Conservation (phyloP, 108 stramenopile species). For the Schizochytrium sp. region DNA sequence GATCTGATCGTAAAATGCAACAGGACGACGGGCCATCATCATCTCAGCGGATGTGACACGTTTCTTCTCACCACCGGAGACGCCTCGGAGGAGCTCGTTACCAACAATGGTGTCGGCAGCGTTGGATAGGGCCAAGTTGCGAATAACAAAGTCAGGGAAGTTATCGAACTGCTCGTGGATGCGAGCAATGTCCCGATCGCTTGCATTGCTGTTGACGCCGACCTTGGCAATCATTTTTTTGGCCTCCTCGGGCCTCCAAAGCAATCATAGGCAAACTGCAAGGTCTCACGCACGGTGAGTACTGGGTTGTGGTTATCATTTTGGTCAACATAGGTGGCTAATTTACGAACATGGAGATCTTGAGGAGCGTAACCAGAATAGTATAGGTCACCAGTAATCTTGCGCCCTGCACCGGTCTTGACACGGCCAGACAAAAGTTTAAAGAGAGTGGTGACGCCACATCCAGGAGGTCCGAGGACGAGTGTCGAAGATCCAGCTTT, state of each 20-base stretch:
- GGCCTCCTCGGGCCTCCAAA: slow-evolving; percentile 5
- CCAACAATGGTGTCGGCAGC: slow-evolving; percentile 77
- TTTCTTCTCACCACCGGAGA: slow-evolving; percentile 87
- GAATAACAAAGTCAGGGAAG: slow-evolving; percentile 72
- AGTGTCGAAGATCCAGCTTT: slow-evolving; percentile 8
- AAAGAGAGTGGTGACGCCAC: slow-evolving; percentile 18
- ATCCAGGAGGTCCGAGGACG: slow-evolving; percentile 42
- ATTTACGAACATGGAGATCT: slow-evolving; percentile 20
- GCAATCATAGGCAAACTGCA: slow-evolving; percentile 60
- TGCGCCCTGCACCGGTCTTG: background rate
- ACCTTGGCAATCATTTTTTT: background rate
- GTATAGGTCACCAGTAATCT: slow-evolving; percentile 5
- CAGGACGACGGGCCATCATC: slow-evolving; percentile 68
- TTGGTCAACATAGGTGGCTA: slow-evolving; percentile 68
- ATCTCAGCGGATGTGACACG: slow-evolving; percentile 89
- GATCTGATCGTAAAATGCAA: slow-evolving; percentile 80
- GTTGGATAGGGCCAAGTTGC: slow-evolving; percentile 71
- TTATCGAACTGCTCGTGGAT: background rate
- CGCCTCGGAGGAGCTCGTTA: slow-evolving; percentile 81
- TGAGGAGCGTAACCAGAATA: slow-evolving; percentile 11
- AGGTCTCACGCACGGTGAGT: slow-evolving; percentile 64
- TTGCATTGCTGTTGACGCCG: background rate
- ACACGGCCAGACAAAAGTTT: background rate
- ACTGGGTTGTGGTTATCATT: slow-evolving; percentile 51
- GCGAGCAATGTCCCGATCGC: background rate